Base-by-base conservation (phyloP, 768 basidiomycete species). In the Agaricus subrufescens region DNA sequence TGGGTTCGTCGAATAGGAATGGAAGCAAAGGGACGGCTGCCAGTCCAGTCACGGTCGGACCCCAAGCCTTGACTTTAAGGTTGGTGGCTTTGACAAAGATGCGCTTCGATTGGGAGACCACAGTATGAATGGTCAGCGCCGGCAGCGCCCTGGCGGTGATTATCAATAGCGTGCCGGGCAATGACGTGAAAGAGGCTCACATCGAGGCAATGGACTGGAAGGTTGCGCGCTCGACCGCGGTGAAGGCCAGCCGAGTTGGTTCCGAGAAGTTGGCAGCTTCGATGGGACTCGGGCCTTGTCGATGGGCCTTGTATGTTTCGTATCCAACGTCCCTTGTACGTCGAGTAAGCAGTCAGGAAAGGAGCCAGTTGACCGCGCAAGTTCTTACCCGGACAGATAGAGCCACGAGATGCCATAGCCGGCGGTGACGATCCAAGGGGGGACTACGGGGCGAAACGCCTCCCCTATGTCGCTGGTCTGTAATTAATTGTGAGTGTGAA, bases 171-270 rank as follows among this genome's bases (percentile, higher is more conserved):
- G 44, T 19, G 58, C 39, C 50, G 54, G 43, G 50, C 14, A 29
- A 26, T 57, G 34, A 54, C 56, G 58, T 40, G 58, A 42, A 47
- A 52, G 50, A 44, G 46, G 73, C 84, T 47, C 66, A 87, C 89
- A 92, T 91, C 40, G 88, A 91, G 9, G 90, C 89, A 29, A 91
- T 75, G 12, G 86, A 87, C 69, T 92, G 90, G 69, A 92, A 92
- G 4, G 83, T 77, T 1, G 87, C 86, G 55, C 90, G 82, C 69
- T 91, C 86, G 47, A 84, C 83, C 14, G 86, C 87, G n/a, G 82
- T 74, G 62, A 90, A 73, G n/a, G 77, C 77, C 14, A 91, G 63
- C 31, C 89, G 79, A 37, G 82, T 83, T 4, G 83, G 78, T 66
- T 90, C 87, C 9, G 87, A 84, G 63, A 87, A 84, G 68, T 84